These are phyloP conservation scores for Gynochthodes officinalis DNA, from an alignment of 257 asterid species.

Conservation along the genomic window DNA sequence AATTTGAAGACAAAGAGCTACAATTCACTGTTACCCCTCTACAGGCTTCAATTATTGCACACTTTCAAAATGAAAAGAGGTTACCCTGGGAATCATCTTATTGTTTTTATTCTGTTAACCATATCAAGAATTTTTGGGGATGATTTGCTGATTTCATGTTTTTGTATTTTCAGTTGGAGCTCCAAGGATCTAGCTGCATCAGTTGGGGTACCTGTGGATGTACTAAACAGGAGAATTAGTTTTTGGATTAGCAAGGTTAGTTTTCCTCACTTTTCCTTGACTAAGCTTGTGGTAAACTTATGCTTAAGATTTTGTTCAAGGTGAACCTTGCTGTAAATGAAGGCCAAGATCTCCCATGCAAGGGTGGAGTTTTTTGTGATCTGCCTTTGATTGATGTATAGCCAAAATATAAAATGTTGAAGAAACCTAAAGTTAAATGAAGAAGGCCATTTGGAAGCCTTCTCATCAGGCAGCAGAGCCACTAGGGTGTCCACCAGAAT, in stretches of 20 bases:
- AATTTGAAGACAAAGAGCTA: conserved; percentile 74
- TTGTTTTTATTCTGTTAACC: not conserved
- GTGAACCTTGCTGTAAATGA: not conserved
- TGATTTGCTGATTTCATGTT: conserved; percentile 4
- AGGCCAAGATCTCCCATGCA: not conserved
- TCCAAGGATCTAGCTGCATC: conserved; percentile 78
- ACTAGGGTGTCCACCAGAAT: too few relatives aligned
- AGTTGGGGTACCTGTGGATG: conserved; percentile 79
- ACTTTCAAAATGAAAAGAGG: conserved; percentile 88
- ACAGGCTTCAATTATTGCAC: conserved; percentile 87
- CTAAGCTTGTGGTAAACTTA: not conserved
- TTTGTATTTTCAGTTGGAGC: conserved; percentile 66
- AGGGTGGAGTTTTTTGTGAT: not conserved
- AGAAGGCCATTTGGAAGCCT: too few relatives aligned
- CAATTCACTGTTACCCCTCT: conserved; percentile 83
- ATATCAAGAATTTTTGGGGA: not conserved
- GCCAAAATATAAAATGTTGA: too few relatives aligned
- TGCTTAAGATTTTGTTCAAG: not conserved
- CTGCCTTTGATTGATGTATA: too few relatives aligned
- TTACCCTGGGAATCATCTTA: conserved; percentile 20
- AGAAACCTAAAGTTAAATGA: too few relatives aligned
- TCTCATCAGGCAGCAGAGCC: too few relatives aligned
- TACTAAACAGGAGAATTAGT: conserved; percentile 66
- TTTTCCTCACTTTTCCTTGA: not conserved
- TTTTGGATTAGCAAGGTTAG: conserved; percentile 94